phyloP scores from a whole-genome alignment of 2,329 filamentous ascomycete genomes.

The Coleophoma crateriformis region DNA sequence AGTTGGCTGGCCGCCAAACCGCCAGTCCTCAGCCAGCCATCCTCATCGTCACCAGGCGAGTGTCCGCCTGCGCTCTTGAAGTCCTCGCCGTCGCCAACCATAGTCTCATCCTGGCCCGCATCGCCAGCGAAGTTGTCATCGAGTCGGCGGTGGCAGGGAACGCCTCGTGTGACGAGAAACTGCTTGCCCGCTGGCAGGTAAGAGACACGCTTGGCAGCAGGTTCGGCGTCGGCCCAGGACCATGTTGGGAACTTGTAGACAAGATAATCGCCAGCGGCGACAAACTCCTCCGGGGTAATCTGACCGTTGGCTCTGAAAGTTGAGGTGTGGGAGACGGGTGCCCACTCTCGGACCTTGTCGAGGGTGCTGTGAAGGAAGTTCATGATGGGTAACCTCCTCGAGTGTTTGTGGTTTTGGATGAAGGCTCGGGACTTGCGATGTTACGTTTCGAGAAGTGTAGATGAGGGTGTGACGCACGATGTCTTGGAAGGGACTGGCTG shows the following conservation, averaged over 20 bases:
- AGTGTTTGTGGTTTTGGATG: not conserved
- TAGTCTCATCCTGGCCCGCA: conserved; percentile 77
- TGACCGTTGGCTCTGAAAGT: conserved; percentile 92
- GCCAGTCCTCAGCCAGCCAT: conserved; percentile 89
- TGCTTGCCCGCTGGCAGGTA: conserved; percentile 89
- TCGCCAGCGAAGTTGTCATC: conserved; percentile 91
- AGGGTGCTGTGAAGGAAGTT: conserved; percentile 90
- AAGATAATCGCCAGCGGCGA: conserved; percentile 92
- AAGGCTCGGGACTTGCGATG: not conserved
- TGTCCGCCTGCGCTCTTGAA: conserved; percentile 41
- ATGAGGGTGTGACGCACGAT: not conserved
- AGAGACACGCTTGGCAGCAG: conserved; percentile 68
- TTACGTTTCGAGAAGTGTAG: not conserved
- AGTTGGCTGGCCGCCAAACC: conserved; percentile 71
- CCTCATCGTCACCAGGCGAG: conserved; percentile 58
- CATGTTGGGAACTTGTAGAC: conserved; percentile 99
- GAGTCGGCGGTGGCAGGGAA: conserved; percentile 86
- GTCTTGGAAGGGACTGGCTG: not conserved
- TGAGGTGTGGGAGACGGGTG: conserved; percentile 82
- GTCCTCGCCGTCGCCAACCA: conserved; percentile 75
- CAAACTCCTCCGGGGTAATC: conserved; percentile 95
- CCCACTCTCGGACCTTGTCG: conserved; percentile 88
- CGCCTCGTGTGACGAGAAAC: conserved; percentile 89
- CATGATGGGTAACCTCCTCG: conserved; percentile 42
- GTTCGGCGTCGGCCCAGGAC: conserved; percentile 89